Conservation (phyloP, 2,329 filamentous ascomycete species). For the Metarhizium sp. region DNA sequence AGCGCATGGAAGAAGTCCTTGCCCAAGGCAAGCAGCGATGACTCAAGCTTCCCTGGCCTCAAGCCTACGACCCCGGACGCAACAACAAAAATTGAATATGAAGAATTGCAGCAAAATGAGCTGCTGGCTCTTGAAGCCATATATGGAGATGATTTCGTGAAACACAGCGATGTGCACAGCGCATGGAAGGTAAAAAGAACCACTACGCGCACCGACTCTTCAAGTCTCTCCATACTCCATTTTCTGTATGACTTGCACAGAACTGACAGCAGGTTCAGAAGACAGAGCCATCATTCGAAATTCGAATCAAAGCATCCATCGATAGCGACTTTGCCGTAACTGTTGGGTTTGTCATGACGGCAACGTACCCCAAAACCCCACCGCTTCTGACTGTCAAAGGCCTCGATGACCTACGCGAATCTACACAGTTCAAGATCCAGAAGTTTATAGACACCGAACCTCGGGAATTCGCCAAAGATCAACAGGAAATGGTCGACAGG, state of each 20-base stretch:
- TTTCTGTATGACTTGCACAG: neutral
- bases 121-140: constrained; percentile 78
- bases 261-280: constrained; percentile 37
- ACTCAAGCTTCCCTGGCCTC: constrained; percentile 44
- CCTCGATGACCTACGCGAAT: constrained; percentile 55
- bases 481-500: constrained; percentile 52
- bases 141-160: constrained; percentile 79
- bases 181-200: constrained; percentile 69
- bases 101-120: constrained; percentile 80
- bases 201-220: constrained; percentile 6
- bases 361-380: constrained; percentile 81
- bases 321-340: constrained; percentile 63
- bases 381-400: constrained; percentile 64
- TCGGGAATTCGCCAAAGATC: constrained; percentile 39
- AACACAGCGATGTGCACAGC: constrained; percentile 57
- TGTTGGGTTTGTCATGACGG: constrained; percentile 72
- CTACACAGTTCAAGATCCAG: constrained; percentile 61
- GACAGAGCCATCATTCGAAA: constrained; percentile 74
- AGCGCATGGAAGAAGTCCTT: constrained; percentile 39
- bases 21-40: constrained; percentile 31
- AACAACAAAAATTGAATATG: constrained; percentile 54
- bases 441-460: constrained; percentile 52
- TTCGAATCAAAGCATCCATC: constrained; percentile 64
- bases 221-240: neutral
- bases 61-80: constrained; percentile 32